Percentiles rank a stretch among this genome's conserved stretches.
These are phyloP conservation scores for Scalesia atractyloides DNA, from an alignment of 129 eudicot genomes.

Conservation along the genomic window DNA sequence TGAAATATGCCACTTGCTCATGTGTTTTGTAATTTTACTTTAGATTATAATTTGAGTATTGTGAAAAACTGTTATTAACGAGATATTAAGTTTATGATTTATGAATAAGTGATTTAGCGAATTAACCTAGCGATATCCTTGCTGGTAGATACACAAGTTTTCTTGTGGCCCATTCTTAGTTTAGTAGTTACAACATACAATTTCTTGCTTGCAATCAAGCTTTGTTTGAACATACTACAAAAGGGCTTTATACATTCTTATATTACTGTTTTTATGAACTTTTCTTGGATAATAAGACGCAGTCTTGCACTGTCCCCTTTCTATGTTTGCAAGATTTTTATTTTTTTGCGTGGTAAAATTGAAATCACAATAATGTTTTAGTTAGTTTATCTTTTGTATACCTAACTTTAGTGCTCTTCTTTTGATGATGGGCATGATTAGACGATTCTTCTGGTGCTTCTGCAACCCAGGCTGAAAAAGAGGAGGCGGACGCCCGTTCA, in stretches of 20 bases:
- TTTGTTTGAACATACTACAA: background rate
- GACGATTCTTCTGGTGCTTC: conserved; percentile 64
- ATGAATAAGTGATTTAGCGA: conserved; percentile 11
- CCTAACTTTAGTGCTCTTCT: conserved; percentile 11
- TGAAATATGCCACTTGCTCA: background rate
- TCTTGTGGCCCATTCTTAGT: background rate
- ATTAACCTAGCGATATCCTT: conserved; percentile 6
- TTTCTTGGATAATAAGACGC: background rate
- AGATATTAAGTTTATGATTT: conserved; percentile 11
- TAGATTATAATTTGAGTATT: background rate
- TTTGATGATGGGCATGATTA: conserved; percentile 32
- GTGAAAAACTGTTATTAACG: background rate
- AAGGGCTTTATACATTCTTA: background rate
- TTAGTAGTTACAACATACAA: background rate
- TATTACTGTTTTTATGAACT: background rate
- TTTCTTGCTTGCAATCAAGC: conserved; percentile 6
- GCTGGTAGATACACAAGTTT: conserved; percentile 1
- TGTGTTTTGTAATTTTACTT: background rate
- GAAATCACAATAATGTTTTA: background rate
- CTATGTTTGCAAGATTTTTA: background rate
- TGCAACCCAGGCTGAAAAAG: conserved; percentile 80
- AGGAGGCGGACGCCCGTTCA: conserved; percentile 88
- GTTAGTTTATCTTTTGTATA: conserved; percentile 10
- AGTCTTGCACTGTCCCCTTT: background rate
- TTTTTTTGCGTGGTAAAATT: background rate